Evolutionary conservation across 2,329 filamentous ascomycete genomes (phyloP).

Genomic region (Penicillium occitanis): DNA sequence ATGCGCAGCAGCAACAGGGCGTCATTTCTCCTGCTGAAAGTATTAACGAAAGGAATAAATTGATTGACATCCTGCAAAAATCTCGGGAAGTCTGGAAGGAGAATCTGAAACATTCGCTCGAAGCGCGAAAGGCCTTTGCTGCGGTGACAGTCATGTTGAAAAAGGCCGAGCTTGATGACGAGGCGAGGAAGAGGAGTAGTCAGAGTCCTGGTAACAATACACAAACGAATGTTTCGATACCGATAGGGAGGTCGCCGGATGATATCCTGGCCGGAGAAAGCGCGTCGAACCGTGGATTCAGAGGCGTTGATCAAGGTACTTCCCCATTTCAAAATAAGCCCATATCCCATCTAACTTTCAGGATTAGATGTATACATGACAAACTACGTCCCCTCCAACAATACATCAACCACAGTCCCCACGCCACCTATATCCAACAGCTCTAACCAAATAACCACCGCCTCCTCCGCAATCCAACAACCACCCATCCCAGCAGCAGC

Average conservation of each 20-base stretch:
- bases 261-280: slow-evolving; percentile 19
- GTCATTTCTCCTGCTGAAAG: neutral
- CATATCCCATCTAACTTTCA: neutral
- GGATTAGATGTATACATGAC: slow-evolving; percentile 1
- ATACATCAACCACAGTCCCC: neutral
- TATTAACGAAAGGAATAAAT: neutral
- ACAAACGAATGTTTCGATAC: neutral
- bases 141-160: slow-evolving; percentile 22
- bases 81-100: slow-evolving; percentile 20
- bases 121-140: slow-evolving; percentile 22
- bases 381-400: neutral
- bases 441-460: neutral
- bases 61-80: slow-evolving; percentile 18
- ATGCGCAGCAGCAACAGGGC: slow-evolving; percentile 4
- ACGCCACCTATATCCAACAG: slow-evolving; percentile 13
- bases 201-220: neutral
- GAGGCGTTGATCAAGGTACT: neutral
- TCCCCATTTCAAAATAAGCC: neutral
- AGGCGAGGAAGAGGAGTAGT: slow-evolving; percentile 4
- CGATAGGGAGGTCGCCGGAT: neutral
- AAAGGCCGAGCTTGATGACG: slow-evolving; percentile 19
- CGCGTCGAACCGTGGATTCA: slow-evolving; percentile 6
- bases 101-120: slow-evolving; percentile 16
- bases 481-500: neutral
- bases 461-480: neutral